These are phyloP conservation scores for Naegleria gruberi DNA, from an alignment of 208 protist species.

Conservation along the genomic window DNA sequence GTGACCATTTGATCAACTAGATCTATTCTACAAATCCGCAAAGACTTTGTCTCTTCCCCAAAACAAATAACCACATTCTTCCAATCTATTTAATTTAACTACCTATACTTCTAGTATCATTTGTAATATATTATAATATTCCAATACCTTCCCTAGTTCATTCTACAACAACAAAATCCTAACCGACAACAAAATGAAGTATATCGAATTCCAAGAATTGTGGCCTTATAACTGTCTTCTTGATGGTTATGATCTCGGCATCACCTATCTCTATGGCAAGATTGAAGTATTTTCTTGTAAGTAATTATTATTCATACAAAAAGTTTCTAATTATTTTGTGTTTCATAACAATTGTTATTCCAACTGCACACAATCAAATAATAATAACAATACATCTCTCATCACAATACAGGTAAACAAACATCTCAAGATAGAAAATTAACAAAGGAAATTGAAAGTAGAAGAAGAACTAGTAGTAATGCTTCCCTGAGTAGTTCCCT, in stretches of 20 bases:
- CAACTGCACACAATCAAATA: background rate
- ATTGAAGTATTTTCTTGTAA: background rate
- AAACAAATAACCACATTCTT: too few species aligned
- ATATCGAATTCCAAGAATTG: background rate
- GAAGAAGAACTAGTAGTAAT: background rate
- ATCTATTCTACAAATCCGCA: too few species aligned
- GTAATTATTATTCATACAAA: background rate
- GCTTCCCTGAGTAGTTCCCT: background rate
- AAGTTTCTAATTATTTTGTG: background rate
- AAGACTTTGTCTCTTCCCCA: too few species aligned
- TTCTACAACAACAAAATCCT: too few species aligned
- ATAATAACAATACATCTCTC: background rate
- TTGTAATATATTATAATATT: too few species aligned
- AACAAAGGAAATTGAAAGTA: background rate
- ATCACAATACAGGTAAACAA: slow-evolving; percentile 7
- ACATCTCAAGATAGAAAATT: slow-evolving; percentile 16
- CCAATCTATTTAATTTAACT: too few species aligned
- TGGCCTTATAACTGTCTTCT: background rate
- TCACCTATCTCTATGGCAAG: background rate
- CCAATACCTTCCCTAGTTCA: too few species aligned
- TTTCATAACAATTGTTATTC: background rate
- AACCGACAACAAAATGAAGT: slow-evolving; percentile 1
- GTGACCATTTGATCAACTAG: too few species aligned
- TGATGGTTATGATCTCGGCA: background rate
- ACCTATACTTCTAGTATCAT: too few species aligned